Percentiles rank a stretch among this genome's conserved stretches.
Conservation (phyloP, 257 asterid genomes). For the Solanum ahanhuiri region DNA sequence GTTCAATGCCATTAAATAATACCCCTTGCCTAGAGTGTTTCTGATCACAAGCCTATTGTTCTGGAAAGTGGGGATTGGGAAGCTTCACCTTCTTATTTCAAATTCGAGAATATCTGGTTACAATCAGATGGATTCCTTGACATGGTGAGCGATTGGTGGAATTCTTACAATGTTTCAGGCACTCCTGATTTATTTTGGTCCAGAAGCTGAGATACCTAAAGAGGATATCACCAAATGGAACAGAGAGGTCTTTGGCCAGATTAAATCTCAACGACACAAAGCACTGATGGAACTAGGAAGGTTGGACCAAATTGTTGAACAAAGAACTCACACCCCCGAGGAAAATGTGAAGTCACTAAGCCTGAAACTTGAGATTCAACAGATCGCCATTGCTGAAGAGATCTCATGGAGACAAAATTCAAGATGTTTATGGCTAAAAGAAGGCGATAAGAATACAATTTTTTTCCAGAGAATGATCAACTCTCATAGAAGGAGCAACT, state of each 20-base stretch:
- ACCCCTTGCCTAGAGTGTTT: too few relatives aligned
- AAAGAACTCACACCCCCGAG: background rate
- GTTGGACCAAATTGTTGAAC: background rate
- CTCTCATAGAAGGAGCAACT: background rate
- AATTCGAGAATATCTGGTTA: too few relatives aligned
- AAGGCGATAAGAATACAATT: background rate
- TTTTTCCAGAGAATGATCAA: background rate
- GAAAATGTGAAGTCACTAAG: background rate
- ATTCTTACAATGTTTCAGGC: too few relatives aligned
- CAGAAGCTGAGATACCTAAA: background rate
- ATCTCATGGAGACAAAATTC: background rate
- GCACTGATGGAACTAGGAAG: background rate
- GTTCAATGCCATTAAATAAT: too few relatives aligned
- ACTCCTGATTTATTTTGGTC: too few relatives aligned
- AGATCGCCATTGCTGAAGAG: background rate
- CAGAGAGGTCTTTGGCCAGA: background rate
- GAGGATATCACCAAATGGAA: background rate
- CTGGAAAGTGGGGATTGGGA: too few relatives aligned
- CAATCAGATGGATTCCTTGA: too few relatives aligned
- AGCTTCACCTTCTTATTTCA: too few relatives aligned
- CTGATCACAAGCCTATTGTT: too few relatives aligned
- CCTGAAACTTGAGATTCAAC: background rate
- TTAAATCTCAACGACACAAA: background rate
- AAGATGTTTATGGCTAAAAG: background rate
- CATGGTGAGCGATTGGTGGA: too few relatives aligned